phyloP scores from a whole-genome alignment of 352 stramenopile species.

The Pythium dissimile region DNA sequence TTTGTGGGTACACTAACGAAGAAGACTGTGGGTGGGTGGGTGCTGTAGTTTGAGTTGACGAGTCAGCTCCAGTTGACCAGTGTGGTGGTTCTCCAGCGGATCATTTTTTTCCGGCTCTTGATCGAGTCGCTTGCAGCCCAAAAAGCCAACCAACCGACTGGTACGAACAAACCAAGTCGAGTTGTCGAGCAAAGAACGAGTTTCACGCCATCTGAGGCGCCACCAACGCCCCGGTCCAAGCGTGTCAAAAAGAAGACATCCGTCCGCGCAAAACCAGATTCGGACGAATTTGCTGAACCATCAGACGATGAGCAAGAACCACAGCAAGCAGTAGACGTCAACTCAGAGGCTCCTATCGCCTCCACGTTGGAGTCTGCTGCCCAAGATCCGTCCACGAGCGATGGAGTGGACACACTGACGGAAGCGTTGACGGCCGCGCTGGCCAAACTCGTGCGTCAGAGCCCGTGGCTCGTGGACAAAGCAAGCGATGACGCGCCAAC shows the following conservation, averaged over 20 bases:
- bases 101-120: conserved; percentile 58
- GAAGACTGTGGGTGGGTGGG: no score
- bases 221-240: not conserved
- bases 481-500: not conserved
- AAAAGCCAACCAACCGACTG: not conserved
- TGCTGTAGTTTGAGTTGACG: conserved; percentile 39
- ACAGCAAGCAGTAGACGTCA: not conserved
- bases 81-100: conserved; percentile 44
- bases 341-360: not conserved
- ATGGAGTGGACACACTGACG: no score
- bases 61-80: conserved; percentile 35
- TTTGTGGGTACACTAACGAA: no score
- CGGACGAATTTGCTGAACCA: no score
- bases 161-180: conserved; percentile 1
- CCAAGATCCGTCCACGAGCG: no score
- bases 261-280: no score
- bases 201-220: not conserved
- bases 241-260: not conserved
- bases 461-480: conserved; percentile 17
- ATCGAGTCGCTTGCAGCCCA: conserved; percentile 33
- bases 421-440: not conserved
- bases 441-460: not conserved
- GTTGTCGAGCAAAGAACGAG: not conserved
- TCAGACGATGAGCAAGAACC: not conserved
- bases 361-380: conserved; percentile 2